Evolutionary conservation across 495 filamentous ascomycete species (phyloP), one percentile per base, ranked within the genome.

Genomic region (Thermothielavioides terrestris): DNA sequence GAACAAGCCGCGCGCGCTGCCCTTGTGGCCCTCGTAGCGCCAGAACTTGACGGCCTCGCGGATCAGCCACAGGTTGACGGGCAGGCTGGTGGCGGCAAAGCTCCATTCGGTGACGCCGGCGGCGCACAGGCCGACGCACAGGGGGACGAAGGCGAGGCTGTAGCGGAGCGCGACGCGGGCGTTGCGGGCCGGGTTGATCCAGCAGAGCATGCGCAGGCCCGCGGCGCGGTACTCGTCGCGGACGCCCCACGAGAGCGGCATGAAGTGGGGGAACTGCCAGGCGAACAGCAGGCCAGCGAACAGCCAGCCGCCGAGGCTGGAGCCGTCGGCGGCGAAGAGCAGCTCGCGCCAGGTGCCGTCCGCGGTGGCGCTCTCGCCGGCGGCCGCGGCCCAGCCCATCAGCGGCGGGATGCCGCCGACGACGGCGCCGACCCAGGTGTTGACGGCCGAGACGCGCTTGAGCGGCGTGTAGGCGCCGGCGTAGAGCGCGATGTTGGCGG

Each of bases 211-310:
- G 52, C 83, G 73, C 65, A 96, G 88, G 0, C 92, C 92, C 0
- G 89, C 92, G 6, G 74, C 72, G 55, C 79, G 82, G 69, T 98
- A 98, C 58, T 98, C 94, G 1, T 94, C 85, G 7, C 87, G 75
- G 49, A 97, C 92, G 9, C 78, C 68, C 77, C 88, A 92, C 20
- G 84, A 89, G 9, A 98, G 72, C 0, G 89, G 83, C 72, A 95
- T 96, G 72, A 98, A 98, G 63, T 98, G 92, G 11, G 92, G 88
- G 60, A 97, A 97, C 64, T 98, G 92, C 92, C 92, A 98, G 1
- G 89, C 86, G 51, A 95, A 94, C 6, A 98, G 71, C 26, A 96
- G 68, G 0, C 77, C 80, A 5, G 86, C 94, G 1, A 95, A 71
- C 6, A 97, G 65, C 92, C 92, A 98, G 1, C 91, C 94, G 2